Percentiles rank a stretch among this genome's conserved stretches.
Evolutionary conservation across 371 early-diverging fungal genomes (phyloP).

Genomic region (Dichotomocladium elegans): DNA sequence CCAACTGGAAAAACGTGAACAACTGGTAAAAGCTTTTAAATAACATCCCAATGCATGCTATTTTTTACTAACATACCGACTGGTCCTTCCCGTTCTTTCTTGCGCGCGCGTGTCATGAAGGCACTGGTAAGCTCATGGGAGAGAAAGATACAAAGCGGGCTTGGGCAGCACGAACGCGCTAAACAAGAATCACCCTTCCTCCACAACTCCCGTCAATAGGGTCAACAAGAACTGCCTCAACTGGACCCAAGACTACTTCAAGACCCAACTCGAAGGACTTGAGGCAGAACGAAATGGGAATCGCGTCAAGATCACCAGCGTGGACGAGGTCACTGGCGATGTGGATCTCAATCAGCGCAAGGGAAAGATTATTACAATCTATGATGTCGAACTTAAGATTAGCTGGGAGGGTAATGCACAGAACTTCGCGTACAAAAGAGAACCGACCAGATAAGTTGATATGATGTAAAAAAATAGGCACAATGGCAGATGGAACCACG

Average conservation of each 20-base stretch:
- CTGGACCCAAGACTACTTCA: constrained; percentile 74
- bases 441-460: background rate
- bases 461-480: constrained; percentile 33
- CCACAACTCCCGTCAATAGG: constrained; percentile 38
- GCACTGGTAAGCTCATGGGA: constrained; percentile 11
- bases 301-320: constrained; percentile 48
- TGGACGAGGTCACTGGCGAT: constrained; percentile 68
- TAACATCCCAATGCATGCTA: background rate
- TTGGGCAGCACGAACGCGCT: background rate
- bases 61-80: background rate
- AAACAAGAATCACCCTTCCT: background rate
- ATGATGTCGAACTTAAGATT: constrained; percentile 65
- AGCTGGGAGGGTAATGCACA: constrained; percentile 63
- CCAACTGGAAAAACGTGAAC: constrained; percentile 74
- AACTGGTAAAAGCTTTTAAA: constrained; percentile 41
- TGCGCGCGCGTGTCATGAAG: background rate
- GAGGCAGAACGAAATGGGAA: constrained; percentile 43
- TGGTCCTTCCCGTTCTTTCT: constrained; percentile 9
- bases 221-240: constrained; percentile 83
- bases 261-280: constrained; percentile 47
- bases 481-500: constrained; percentile 57
- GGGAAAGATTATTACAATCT: constrained; percentile 83
- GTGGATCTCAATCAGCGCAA: constrained; percentile 86
- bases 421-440: background rate
- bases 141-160: background rate